Evolutionary conservation across 495 filamentous ascomycete genomes (phyloP).

Genomic region (Daldinia decipiens): DNA sequence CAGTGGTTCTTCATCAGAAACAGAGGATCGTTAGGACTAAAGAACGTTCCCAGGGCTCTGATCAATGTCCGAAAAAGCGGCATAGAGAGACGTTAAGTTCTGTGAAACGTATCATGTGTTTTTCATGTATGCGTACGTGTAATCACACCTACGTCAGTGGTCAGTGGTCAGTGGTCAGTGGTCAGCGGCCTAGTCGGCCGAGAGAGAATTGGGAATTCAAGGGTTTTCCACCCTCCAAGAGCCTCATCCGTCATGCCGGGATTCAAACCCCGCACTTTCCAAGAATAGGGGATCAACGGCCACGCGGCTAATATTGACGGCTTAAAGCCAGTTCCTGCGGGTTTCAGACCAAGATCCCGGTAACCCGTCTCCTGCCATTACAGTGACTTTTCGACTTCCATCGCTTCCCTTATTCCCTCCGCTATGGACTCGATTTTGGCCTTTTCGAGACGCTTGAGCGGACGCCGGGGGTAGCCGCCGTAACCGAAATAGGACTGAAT

Average conservation of each 20-base stretch:
- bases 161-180: conserved; percentile 4
- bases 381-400: conserved; percentile 63
- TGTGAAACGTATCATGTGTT: conserved; percentile 32
- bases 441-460: conserved; percentile 74
- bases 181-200: conserved; percentile 8
- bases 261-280: conserved; percentile 42
- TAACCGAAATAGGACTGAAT: conserved; percentile 88
- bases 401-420: conserved; percentile 76
- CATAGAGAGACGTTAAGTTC: conserved; percentile 28
- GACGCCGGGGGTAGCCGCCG: conserved; percentile 79
- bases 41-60: conserved; percentile 28
- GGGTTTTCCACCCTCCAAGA: conserved; percentile 34
- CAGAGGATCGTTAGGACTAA: conserved; percentile 23
- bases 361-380: conserved; percentile 45
- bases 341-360: conserved; percentile 33
- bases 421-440: conserved; percentile 69
- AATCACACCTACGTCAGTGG: conserved; percentile 23
- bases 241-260: conserved; percentile 45
- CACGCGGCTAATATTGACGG: conserved; percentile 44
- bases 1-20: conserved; percentile 14
- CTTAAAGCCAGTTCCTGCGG: conserved; percentile 39
- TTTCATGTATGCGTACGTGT: conserved; percentile 6
- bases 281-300: conserved; percentile 36
- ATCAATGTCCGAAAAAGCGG: conserved; percentile 30
- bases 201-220: conserved; percentile 17